A percentile compares a stretch with the other conserved stretches of the same genome.
Evolutionary conservation across 306 rosid species (phyloP).

Genomic region (Malus domestica): DNA sequence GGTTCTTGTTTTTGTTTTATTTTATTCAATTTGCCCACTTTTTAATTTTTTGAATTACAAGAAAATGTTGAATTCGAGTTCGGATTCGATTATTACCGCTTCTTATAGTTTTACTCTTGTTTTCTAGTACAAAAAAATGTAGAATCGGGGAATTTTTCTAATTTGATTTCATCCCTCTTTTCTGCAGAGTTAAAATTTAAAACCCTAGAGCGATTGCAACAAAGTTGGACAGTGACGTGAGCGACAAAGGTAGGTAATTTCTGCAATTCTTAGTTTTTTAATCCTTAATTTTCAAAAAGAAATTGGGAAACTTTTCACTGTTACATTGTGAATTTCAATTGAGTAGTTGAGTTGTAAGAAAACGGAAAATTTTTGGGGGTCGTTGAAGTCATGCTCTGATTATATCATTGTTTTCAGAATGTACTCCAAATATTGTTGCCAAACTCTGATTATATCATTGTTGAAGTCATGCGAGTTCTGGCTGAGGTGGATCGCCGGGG

Average conservation of each 20-base stretch:
- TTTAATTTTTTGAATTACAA: background rate
- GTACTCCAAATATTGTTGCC: slow-evolving; percentile 24
- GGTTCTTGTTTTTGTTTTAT: slow-evolving; percentile 24
- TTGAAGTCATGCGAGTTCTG: too few species aligned
- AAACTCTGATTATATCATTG: background rate
- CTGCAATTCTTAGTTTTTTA: background rate
- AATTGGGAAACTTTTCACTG: background rate
- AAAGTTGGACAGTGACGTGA: background rate
- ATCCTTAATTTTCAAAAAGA: too few species aligned
- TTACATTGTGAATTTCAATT: too few species aligned
- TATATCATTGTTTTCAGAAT: background rate
- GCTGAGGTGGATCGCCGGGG: too few species aligned
- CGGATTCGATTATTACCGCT: background rate
- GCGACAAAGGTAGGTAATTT: background rate
- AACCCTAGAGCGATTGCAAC: slow-evolving; percentile 5
- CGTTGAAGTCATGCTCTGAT: too few species aligned
- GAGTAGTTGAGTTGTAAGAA: too few species aligned
- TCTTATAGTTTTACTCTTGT: too few species aligned
- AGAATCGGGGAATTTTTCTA: background rate
- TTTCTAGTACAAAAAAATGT: background rate
- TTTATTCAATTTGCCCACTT: background rate
- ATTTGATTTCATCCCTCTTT: background rate
- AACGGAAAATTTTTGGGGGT: too few species aligned
- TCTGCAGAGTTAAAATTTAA: background rate
- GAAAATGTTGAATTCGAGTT: background rate